phyloP scores from a whole-genome alignment of 208 protist species.

The Borovskyia barvae region DNA sequence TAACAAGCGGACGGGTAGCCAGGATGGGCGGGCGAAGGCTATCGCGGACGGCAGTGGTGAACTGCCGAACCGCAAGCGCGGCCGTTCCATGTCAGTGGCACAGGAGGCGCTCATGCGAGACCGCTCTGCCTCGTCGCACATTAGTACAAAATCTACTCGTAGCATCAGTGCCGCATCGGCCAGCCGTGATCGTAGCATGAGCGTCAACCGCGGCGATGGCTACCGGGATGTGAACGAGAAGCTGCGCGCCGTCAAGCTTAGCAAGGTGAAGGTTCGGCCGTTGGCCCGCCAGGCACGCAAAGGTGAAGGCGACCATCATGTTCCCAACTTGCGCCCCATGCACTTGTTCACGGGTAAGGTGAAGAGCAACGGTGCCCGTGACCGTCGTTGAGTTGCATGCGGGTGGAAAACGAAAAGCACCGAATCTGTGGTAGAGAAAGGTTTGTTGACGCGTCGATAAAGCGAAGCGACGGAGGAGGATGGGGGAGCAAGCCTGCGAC shows the following conservation, averaged over 20 bases:
- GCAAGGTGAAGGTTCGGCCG: conserved; percentile 73
- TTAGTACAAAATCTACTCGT: conserved; percentile 82
- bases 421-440: too few relatives aligned
- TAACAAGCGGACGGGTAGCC: conserved; percentile 86
- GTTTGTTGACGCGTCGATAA: too few relatives aligned
- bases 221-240: conserved; percentile 89
- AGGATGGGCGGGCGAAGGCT: conserved; percentile 45
- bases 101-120: conserved; percentile 79
- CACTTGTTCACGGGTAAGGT: conserved; percentile 99
- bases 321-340: conserved; percentile 95
- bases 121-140: conserved; percentile 71
- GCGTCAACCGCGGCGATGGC: conserved; percentile 81
- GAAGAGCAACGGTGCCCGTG: conserved; percentile 85
- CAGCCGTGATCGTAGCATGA: conserved; percentile 70
- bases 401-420: too few relatives aligned
- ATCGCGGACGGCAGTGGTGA: conserved; percentile 32
- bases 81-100: conserved; percentile 77
- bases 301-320: conserved; percentile 95
- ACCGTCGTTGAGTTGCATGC: conserved; percentile 79
- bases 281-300: conserved; percentile 74
- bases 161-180: conserved; percentile 71
- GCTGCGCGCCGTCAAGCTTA: conserved; percentile 87
- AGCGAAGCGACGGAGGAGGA: too few relatives aligned
- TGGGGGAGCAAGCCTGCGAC: too few relatives aligned
- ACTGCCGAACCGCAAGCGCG: conserved; percentile 49